These are phyloP conservation scores for Byssochlamys sp. DNA, from an alignment of 2,329 filamentous ascomycete genomes.

Conservation along the genomic window DNA sequence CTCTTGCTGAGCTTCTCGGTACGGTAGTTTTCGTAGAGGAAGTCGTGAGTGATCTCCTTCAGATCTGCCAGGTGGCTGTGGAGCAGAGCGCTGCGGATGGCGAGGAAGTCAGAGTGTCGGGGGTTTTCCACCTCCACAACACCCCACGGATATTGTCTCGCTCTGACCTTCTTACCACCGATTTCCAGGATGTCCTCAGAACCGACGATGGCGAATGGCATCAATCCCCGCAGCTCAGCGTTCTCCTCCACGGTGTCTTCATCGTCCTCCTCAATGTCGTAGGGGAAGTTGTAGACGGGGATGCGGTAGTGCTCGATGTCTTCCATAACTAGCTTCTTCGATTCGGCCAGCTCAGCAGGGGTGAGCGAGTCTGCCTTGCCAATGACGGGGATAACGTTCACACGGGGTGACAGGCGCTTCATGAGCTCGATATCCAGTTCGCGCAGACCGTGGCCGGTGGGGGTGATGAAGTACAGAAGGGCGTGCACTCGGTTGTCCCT, in stretches of 20 bases:
- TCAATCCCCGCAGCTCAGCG: slow-evolving; percentile 87
- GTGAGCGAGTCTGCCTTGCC: slow-evolving; percentile 97
- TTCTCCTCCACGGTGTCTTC: slow-evolving; percentile 99
- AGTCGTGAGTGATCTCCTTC: slow-evolving; percentile 99
- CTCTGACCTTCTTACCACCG: slow-evolving; percentile 81
- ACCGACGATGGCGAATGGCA: slow-evolving; percentile 98
- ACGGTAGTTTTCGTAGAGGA: slow-evolving; percentile 99
- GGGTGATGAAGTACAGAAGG: slow-evolving; percentile 97
- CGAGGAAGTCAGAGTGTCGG: slow-evolving; percentile 95
- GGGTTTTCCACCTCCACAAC: slow-evolving; percentile 98
- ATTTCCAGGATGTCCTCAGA: slow-evolving; percentile 94
- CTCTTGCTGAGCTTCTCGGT: slow-evolving; percentile 99
- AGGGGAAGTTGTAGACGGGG: slow-evolving; percentile 99
- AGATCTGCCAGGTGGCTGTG: slow-evolving; percentile 96
- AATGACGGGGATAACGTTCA: slow-evolving; percentile 98
- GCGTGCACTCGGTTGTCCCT: slow-evolving; percentile 97
- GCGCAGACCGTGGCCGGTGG: slow-evolving; percentile 91
- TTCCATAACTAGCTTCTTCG: slow-evolving; percentile 99
- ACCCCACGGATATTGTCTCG: slow-evolving; percentile 97
- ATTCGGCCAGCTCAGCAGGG: slow-evolving; percentile 90
- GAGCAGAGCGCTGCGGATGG: slow-evolving; percentile 87
- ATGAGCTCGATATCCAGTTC: slow-evolving; percentile 99
- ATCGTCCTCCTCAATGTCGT: slow-evolving; percentile 98
- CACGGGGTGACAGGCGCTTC: slow-evolving; percentile 94
- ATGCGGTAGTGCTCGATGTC: slow-evolving; percentile 99